Evolutionary conservation across 169 alveolate species (phyloP), one percentile per base, ranked within the genome.

Genomic region (Plasmodium blacklocki): DNA sequence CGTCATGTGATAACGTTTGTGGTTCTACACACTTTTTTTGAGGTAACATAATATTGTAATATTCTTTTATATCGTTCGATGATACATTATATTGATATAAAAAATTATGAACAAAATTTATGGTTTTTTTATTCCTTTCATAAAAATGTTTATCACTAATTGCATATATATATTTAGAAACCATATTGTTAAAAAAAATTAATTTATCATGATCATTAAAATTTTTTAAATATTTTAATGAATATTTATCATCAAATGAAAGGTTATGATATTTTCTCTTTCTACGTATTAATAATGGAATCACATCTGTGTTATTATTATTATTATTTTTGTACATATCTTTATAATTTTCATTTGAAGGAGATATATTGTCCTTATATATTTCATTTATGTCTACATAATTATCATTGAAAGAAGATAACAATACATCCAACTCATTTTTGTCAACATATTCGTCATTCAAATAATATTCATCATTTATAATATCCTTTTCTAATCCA

Each of bases 151-250:
- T 67, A 71, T 67, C 50, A 67, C 47, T 6, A 54, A 67, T 14
- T 4, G 83, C 43, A 52, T 67, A 47, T 47, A 47, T 49, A 62
- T 80, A 80, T 14, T 29, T 52, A 11, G 58, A 58, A 9, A 80
- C 3, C 43, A 67, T 52, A 26, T 52, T 62, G 62, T 80, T 59
- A 52, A 80, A 80, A 47, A 80, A 67, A 14, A 80, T 67, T 80
- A 80, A 29, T 71, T 80, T 80, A 68, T 80, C 90, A 60, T 80
- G 90, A 32, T 54, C 47, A 56, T 67, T 80, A 60, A 80, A 80
- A 5, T 59, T 66, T 67, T 54, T 58, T 2, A 80, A 23, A 6
- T 39, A 29, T 21, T 80, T 56, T 49, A 80, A 45, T 26, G 83
- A 39, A 12, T 23, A n/a, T 14, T 14, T 14, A 47, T 64, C 39